Conservation (phyloP, 352 stramenopile species). For the Thalassiosira livingstoniorum region DNA sequence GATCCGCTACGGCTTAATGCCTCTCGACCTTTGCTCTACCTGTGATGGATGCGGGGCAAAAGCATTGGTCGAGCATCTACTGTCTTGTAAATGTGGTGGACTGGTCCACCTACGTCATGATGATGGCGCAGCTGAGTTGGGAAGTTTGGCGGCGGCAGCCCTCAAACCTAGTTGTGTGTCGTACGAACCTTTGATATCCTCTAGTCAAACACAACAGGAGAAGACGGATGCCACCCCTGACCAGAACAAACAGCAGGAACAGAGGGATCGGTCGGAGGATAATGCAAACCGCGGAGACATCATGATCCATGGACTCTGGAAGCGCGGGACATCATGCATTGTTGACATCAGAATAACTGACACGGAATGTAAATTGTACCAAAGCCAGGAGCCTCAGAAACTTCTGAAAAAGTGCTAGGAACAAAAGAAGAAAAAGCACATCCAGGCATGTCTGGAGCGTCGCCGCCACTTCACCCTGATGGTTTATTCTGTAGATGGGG, state of each 20-base stretch:
- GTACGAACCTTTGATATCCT: constrained; percentile 44
- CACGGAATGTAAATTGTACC: constrained; percentile 19
- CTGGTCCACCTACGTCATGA: constrained; percentile 53
- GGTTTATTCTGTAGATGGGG: no score
- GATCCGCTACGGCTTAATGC: constrained; percentile 36
- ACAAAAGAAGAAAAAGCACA: constrained; percentile 28
- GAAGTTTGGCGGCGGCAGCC: constrained; percentile 16
- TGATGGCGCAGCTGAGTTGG: constrained; percentile 39
- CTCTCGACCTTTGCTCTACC: constrained; percentile 15
- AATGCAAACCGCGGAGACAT: constrained; percentile 7
- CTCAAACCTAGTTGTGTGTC: constrained; percentile 6
- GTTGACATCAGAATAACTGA: constrained; percentile 50
- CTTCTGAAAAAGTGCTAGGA: constrained; percentile 35
- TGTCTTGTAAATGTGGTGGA: constrained; percentile 51
- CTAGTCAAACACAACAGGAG: not conserved
- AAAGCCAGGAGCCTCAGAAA: constrained; percentile 24
- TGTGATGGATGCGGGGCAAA: constrained; percentile 52
- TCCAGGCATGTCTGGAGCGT: constrained; percentile 15
- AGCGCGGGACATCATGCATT: constrained; percentile 20
- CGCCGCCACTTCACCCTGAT: constrained; percentile 6
- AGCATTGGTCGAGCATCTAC: constrained; percentile 52
- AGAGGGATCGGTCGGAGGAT: not conserved
- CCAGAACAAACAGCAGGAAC: no score
- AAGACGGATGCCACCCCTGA: no score
- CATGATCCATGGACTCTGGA: constrained; percentile 36